Base-by-base conservation (phyloP, 2,329 filamentous ascomycete genomes). In the Xylariaceae sp. region DNA sequence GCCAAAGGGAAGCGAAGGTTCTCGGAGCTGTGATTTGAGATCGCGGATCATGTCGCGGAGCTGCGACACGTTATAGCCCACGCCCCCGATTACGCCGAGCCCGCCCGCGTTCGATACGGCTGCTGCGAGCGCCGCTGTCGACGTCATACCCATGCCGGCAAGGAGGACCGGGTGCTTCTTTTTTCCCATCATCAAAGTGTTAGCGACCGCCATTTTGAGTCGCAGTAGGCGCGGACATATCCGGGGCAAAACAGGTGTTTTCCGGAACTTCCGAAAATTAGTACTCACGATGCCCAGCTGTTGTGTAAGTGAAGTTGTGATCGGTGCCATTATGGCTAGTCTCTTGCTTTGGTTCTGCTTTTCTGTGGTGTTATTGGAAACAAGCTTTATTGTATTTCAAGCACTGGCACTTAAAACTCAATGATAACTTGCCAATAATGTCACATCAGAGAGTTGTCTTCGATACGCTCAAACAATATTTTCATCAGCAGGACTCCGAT, bases 121-220 rank as follows among this genome's bases (percentile, higher is more conserved):
- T 34, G 92, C 92, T 45, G 92, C 92, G 64, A 97, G 85, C 76
- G 88, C 91, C 47, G 92, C 91, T 37, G 92, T 92, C 47, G 92
- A 91, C 48, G 92, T 92, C 55, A 95, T 90, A 77, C 96, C 96
- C 92, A 97, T 97, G 68, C 92, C 92, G 58, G 92, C 92, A 53
- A 97, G 85, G 65, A 96, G 75, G 65, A 96, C 75, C 49, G 92
- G 92, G 73, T 96, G 91, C 69, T 93, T 86, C n/a, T n/a, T n/a
- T n/a, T n/a, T n/a, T n/a, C n/a, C n/a, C n/a, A n/a, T n/a, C n/a
- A n/a, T n/a, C n/a, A n/a, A n/a, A n/a, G n/a, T n/a, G n/a, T n/a
- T n/a, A n/a, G n/a, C n/a, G n/a, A n/a, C n/a, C n/a, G n/a, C n/a
- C n/a, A n/a, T 32, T 8, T 32, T 32, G 4, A 8, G 12, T 32